Base-by-base conservation (phyloP, 176 grass and related monocot species). In the Rhynchospora tenuis region DNA sequence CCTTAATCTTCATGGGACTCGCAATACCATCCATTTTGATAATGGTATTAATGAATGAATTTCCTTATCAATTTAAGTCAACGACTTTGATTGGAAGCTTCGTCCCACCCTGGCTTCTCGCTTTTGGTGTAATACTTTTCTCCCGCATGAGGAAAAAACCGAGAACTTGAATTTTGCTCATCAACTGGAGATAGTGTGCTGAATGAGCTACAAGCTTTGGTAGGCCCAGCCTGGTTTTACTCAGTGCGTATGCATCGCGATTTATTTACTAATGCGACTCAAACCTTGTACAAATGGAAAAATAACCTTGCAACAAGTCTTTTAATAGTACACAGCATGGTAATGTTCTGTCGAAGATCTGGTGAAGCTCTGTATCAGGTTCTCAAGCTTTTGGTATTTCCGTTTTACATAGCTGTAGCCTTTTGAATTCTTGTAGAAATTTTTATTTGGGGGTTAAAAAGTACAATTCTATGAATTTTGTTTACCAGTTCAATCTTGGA, bases 101-200 rank as follows among this genome's bases (percentile, higher is more conserved):
- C 13, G 88, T 91, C 69, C 74, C 88, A 64, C 85, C 85, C 17
- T 94, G 87, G 89, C 89, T 94, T 85, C 90, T 94, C 22, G 76
- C 78, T 46, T 57, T 76, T 52, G 85, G 70, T 6, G 73, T 91
- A 70, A 86, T 90, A 77, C 79, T 88, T 84, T 86, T 84, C 45
- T 82, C 81, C 63, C 87, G 87, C 31, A 44, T 78, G 59, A 89
- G 79, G 87, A 91, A 66, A 58, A 74, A 81, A 19, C 80, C 89
- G 15, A 83, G 78, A 83, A 45, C 20, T 28, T 81, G 60, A 48
- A 63, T 14, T 24, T 46, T 64, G 56, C 47, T 75, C 72, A 1
- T 71, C 19, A 2, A 46, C 19, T 46, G 47, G 48, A 28, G 10
- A 51, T 26, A 10, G n/a, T 23, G 9, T 10, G n/a, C 5, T 61